Percentiles rank a stretch among this genome's conserved stretches.
These are phyloP conservation scores for Aspergillus oerlinghausenensis DNA, from an alignment of 2,329 filamentous ascomycete genomes.

Conservation along the genomic window DNA sequence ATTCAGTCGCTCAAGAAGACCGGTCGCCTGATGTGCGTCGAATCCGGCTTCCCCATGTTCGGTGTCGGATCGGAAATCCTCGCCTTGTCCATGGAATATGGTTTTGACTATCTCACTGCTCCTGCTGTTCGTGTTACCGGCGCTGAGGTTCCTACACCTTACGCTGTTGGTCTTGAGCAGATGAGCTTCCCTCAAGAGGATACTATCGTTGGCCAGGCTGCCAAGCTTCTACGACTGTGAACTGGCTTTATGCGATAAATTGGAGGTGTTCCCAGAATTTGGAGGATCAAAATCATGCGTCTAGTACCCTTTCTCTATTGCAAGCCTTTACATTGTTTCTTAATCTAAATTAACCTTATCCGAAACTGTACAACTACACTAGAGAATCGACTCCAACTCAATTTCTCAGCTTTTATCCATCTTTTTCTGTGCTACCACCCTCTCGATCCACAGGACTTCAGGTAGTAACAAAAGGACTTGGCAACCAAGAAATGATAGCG, in stretches of 20 bases:
- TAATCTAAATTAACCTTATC: slow-evolving; percentile 1
- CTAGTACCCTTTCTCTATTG: slow-evolving; percentile 29
- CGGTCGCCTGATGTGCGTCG: slow-evolving; percentile 80
- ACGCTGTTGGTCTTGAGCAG: slow-evolving; percentile 87
- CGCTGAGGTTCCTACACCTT: slow-evolving; percentile 94
- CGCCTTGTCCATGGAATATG: slow-evolving; percentile 94
- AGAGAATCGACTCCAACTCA: slow-evolving; percentile 17
- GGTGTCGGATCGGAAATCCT: slow-evolving; percentile 91
- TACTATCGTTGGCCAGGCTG: slow-evolving; percentile 81
- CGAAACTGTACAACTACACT: slow-evolving; percentile 21
- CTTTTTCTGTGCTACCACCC: background rate
- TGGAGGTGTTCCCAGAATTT: slow-evolving; percentile 12
- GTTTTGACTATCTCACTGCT: slow-evolving; percentile 93
- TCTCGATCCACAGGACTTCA: background rate
- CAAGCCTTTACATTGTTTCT: slow-evolving; percentile 17
- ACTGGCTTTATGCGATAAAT: slow-evolving; percentile 9
- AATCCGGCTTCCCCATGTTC: slow-evolving; percentile 94
- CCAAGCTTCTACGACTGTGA: slow-evolving; percentile 81
- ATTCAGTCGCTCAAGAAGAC: slow-evolving; percentile 99
- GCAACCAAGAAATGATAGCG: no score
- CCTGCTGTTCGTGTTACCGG: slow-evolving; percentile 92
- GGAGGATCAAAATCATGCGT: slow-evolving; percentile 30
- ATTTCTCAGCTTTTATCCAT: background rate
- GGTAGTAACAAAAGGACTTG: background rate
- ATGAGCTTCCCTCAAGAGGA: slow-evolving; percentile 90